Conservation (phyloP, 768 basidiomycete species). For the Russula griseocarnosa region DNA sequence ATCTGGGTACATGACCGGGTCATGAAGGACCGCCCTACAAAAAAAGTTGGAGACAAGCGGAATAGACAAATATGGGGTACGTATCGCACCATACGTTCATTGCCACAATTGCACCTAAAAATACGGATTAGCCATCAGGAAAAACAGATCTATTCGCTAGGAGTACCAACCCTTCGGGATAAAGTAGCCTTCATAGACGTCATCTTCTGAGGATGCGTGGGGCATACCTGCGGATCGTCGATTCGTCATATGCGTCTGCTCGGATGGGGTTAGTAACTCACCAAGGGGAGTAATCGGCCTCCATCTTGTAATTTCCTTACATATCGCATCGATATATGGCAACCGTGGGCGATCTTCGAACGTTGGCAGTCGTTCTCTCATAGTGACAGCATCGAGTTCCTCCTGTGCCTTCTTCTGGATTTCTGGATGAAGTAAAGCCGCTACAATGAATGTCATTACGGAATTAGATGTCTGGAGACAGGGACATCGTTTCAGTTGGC, state of each 20-base stretch:
- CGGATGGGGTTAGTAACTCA: background rate
- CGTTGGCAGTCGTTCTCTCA: slow-evolving; percentile 3
- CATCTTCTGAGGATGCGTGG: slow-evolving; percentile 28
- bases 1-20: slow-evolving; percentile 28
- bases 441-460: background rate
- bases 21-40: slow-evolving; percentile 31
- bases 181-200: slow-evolving; percentile 32
- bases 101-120: background rate
- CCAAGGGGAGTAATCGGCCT: background rate
- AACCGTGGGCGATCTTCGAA: slow-evolving; percentile 5
- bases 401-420: slow-evolving; percentile 1
- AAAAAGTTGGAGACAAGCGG: background rate
- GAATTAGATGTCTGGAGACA: background rate
- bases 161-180: slow-evolving; percentile 30
- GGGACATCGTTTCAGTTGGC: background rate
- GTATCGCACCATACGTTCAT: slow-evolving; percentile 8
- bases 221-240: slow-evolving; percentile 24
- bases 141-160: background rate
- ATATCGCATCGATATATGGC: background rate
- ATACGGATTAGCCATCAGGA: background rate
- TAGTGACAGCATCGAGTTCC: background rate
- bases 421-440: background rate
- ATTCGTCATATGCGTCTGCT: background rate
- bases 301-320: slow-evolving; percentile 23
- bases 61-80: background rate